Percentiles rank a stretch among this genome's conserved stretches.
Evolutionary conservation across 2,329 filamentous ascomycete genomes (phyloP).

Genomic region (Aureobasidium mangrovei): DNA sequence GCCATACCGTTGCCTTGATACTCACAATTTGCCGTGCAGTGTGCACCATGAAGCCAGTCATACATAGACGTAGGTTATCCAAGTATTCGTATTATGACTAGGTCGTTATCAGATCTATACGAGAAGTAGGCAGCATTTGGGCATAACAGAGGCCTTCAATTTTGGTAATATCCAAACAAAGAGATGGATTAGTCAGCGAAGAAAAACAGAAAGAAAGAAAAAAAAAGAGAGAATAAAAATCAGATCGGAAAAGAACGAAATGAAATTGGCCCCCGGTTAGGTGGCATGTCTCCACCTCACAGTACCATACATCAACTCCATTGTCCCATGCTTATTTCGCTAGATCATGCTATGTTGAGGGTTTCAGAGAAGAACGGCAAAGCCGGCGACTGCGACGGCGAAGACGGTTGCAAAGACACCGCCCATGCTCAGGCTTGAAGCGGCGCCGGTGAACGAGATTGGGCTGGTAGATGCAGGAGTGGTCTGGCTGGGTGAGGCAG

Average conservation of each 20-base stretch:
- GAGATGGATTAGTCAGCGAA: neutral
- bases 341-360: no score
- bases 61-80: no score
- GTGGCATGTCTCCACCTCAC: neutral
- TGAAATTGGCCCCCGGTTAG: neutral
- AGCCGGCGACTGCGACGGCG: constrained; percentile 1
- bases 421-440: constrained; percentile 9
- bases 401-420: neutral
- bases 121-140: no score
- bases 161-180: neutral
- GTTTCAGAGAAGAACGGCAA: constrained; percentile 6
- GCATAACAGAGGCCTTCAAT: no score
- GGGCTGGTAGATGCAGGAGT: constrained; percentile 14
- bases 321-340: neutral
- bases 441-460: constrained; percentile 14
- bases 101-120: no score
- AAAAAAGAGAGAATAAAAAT: neutral
- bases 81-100: no score
- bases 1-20: no score
- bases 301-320: neutral
- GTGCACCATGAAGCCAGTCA: no score
- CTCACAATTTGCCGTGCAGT: no score
- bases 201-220: neutral
- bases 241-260: neutral
- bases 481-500: constrained; percentile 15